Base-by-base conservation (phyloP, 164 flowering plant genomes). In the Tinospora cordifolia region DNA sequence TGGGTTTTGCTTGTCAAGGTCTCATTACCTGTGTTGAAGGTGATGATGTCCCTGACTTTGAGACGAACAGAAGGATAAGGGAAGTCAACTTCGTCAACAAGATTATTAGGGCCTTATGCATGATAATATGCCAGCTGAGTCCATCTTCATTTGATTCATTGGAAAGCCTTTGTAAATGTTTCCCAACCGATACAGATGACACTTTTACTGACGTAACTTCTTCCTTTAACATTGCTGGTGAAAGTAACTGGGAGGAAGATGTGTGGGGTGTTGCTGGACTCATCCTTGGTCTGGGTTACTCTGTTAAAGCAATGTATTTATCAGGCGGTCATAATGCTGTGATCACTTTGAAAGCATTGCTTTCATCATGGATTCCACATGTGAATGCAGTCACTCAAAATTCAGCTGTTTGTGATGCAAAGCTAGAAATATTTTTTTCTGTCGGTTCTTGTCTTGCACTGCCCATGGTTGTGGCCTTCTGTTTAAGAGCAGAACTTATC, bases 221-320 rank as follows among this genome's bases (percentile, higher is more conserved):
- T 80, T 82, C 77, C 17, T 73, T 77, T 12, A 64, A 54, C 6
- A 12, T 6, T 72, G 76, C 71, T 71, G 72, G 71, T 69, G 59
- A 11, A 74, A 83, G 81, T 68, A 75, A 77, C 72, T 63, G 82
- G 75, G 93, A 86, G 75, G 94, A 87, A 77, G 98, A 95, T 75
- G 75, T 81, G 51, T 95, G 99, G 99, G 96, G 93, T 70, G 81
- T 87, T 76, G 84, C 94, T 68, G 99, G 97, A 72, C 89, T 89
- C 69, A 80, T 90, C 66, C 66, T 91, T 70, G 99, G 98, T 75
- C 81, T 95, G 75, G 96, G 87, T 13, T 75, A 76, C 80, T 84
- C 84, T 74, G 72, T 90, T 44, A 68, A 80, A 78, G 92, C 96
- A 63, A 46, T 92, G 46, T 91, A 86, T 69, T 79, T 88, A 82